Base-by-base conservation (phyloP, 1,139 yeast genomes). In the Pichia sp. region DNA sequence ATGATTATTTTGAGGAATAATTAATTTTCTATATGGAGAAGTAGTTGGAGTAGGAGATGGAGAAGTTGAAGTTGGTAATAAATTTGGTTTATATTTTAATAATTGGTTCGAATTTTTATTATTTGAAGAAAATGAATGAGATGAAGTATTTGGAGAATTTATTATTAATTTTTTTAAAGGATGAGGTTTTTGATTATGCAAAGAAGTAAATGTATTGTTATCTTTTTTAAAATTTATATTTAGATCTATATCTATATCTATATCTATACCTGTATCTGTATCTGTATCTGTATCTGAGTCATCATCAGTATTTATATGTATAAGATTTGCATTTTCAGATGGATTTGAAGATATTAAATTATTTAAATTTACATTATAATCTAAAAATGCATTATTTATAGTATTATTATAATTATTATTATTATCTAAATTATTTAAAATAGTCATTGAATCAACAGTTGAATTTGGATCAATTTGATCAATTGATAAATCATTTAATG, bases 371-470 rank as follows among this genome's bases (percentile, higher is more conserved):
- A 29, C 24, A 26, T 35, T 33, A 27, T 44, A 47, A 29, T 49
- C 46, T 9, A 38, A 40, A 30, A 47, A 47, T 1, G 50, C 51
- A 28, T 35, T 30, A 30, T 40, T 45, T 5, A 51, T 16, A 16
- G 16, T 16, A 16, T 16, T 16, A 16, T 16, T 16, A 16, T 16
- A 16, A 16, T 16, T 16, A 16, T 16, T 16, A 16, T 16, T 16
- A 16, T 16, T 16, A 16, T 16, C 16, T 16, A 16, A 16, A 16
- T 16, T 16, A 16, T 16, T 16, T 16, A 16, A 16, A 16, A 16
- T 16, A 16, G 16, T 16, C 16, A 16, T 16, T 16, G 16, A 16
- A 16, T 16, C 16, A 16, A 16, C 16, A 16, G 16, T 16, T 10
- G 42, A 23, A 25, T 49, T 45, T 12, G 46, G 37, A 20, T 41